Percentiles rank a stretch among this genome's conserved stretches.
These are phyloP conservation scores for Trametes elegans DNA, from an alignment of 768 basidiomycete species.

Conservation along the genomic window DNA sequence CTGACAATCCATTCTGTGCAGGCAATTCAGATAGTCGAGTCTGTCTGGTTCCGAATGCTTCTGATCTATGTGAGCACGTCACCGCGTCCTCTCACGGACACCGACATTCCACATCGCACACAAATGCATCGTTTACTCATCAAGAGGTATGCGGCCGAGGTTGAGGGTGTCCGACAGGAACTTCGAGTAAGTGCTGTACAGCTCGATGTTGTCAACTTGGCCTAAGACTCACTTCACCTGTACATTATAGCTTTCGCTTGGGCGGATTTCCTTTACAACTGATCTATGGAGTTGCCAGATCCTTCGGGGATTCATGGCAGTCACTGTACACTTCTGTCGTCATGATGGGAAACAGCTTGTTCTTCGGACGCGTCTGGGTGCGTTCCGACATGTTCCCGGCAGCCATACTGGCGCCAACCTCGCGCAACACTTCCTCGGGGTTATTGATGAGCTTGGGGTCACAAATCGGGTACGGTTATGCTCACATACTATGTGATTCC, in stretches of 20 bases:
- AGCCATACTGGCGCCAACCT: slow-evolving; percentile 22
- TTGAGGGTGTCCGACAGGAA: neutral
- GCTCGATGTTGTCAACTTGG: neutral
- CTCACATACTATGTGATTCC: neutral
- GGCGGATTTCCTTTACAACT: neutral
- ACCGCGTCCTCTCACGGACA: neutral
- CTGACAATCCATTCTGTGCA: neutral
- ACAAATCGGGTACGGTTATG: neutral
- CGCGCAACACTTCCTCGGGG: neutral
- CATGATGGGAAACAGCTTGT: neutral
- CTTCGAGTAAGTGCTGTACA: neutral
- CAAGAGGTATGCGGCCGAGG: neutral
- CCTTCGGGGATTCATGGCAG: neutral
- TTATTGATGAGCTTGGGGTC: neutral
- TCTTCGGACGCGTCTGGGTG: slow-evolving; percentile 10
- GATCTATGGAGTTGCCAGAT: neutral
- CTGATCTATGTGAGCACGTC: neutral
- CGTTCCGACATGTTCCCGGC: slow-evolving; percentile 32
- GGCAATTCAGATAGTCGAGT: neutral
- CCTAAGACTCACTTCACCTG: neutral
- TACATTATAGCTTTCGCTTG: neutral
- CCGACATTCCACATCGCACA: neutral
- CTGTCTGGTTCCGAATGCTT: neutral
- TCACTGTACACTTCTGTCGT: neutral
- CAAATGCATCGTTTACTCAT: neutral